Percentiles rank a stretch among this genome's conserved stretches.
phyloP scores from a whole-genome alignment of 345 rosid genomes.

The Dipteronia sinensis region DNA sequence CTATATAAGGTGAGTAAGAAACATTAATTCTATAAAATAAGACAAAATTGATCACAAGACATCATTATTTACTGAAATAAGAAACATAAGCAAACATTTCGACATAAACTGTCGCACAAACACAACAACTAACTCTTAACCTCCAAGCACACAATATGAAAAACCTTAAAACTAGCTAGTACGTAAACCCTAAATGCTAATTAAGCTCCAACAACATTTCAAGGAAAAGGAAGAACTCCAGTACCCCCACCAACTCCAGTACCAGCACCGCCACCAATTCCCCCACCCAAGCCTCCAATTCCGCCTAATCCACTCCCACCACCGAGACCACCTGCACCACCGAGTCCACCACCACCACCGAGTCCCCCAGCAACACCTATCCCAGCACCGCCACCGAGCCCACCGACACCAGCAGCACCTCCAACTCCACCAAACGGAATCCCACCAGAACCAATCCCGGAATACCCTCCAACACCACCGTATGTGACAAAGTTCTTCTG shows the following conservation, averaged over 20 bases:
- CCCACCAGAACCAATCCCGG: slow-evolving; percentile 60
- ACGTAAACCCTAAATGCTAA: not conserved
- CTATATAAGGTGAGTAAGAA: no score
- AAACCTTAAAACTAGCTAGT: not conserved
- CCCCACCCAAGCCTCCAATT: slow-evolving; percentile 17
- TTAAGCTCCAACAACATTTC: slow-evolving; percentile 15
- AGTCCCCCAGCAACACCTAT: slow-evolving; percentile 10
- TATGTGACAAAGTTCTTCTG: slow-evolving; percentile 66
- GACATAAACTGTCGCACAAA: not conserved
- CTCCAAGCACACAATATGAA: not conserved
- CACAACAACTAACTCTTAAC: not conserved
- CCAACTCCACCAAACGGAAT: slow-evolving; percentile 62
- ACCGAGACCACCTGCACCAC: slow-evolving; percentile 18
- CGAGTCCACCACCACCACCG: slow-evolving; percentile 26
- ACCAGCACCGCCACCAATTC: slow-evolving; percentile 18
- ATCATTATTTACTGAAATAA: not conserved
- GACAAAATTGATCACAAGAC: no score
- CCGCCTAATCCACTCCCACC: slow-evolving; percentile 20
- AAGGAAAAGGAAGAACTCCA: slow-evolving; percentile 47
- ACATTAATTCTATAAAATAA: no score
- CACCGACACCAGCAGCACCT: slow-evolving; percentile 47
- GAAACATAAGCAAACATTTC: not conserved
- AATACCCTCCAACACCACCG: slow-evolving; percentile 65
- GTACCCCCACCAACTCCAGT: slow-evolving; percentile 18
- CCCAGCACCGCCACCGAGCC: slow-evolving; percentile 28